Percentiles rank a stretch among this genome's conserved stretches.
Conservation (phyloP, 768 basidiomycete species). For the Naematelia encephala region DNA sequence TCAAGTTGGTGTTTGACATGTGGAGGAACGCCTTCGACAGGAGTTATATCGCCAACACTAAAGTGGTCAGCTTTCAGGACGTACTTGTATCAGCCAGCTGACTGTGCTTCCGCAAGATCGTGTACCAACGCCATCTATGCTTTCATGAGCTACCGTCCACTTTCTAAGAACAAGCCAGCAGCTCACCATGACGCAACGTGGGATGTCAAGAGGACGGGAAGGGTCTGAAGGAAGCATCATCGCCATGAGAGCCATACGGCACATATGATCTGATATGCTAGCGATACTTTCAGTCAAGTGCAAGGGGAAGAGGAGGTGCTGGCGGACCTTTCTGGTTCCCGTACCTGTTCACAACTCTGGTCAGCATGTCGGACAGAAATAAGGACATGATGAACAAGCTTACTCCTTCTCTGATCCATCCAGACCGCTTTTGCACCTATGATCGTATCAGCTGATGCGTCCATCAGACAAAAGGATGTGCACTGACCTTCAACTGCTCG, state of each 20-base stretch:
- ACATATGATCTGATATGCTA: conserved; percentile 93
- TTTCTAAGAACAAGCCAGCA: not conserved
- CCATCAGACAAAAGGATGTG: not conserved
- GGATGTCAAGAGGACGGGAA: conserved; percentile 59
- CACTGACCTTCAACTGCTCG: conserved; percentile 77
- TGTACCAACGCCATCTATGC: conserved; percentile 87
- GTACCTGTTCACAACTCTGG: conserved; percentile 58
- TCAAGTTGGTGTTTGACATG: conserved; percentile 63
- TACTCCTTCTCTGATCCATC: conserved; percentile 85
- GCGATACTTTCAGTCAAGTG: not conserved
- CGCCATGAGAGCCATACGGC: conserved; percentile 84
- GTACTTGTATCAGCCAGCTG: conserved; percentile 4
- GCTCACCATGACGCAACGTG: conserved; percentile 46
- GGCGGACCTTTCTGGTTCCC: conserved; percentile 73
- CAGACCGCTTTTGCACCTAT: conserved; percentile 93
- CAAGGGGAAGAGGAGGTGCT: not conserved
- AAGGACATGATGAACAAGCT: conserved; percentile 31
- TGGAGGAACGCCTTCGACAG: conserved; percentile 78
- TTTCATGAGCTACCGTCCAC: conserved; percentile 56
- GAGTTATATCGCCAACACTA: conserved; percentile 87
- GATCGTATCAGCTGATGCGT: conserved; percentile 2
- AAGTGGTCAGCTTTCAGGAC: conserved; percentile 1
- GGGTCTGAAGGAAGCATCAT: conserved; percentile 78
- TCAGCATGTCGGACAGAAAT: conserved; percentile 9
- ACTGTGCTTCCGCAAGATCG: conserved; percentile 93